Conservation (phyloP, 164 flowering plant species). For the Magnolia officinalis region DNA sequence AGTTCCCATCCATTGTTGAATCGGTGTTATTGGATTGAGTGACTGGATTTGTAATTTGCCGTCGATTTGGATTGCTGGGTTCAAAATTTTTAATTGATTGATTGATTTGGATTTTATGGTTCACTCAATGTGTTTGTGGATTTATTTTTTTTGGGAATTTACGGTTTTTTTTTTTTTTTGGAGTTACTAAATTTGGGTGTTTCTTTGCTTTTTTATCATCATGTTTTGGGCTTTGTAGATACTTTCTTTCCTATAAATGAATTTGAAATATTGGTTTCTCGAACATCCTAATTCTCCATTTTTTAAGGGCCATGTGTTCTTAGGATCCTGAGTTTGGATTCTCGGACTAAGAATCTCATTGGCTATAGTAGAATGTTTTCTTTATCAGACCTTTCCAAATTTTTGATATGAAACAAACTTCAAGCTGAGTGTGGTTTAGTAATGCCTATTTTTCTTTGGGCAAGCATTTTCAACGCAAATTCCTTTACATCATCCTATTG, state of each 20-base stretch:
- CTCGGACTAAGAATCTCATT: not conserved
- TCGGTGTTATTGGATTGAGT: not conserved
- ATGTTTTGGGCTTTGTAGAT: not conserved
- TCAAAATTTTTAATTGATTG: not conserved
- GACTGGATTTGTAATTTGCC: not conserved
- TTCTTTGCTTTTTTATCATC: no score
- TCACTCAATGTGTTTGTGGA: not conserved
- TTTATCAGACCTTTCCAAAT: no score
- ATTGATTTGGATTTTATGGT: not conserved
- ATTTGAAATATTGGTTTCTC: not conserved
- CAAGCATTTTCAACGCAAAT: not conserved
- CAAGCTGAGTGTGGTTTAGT: not conserved
- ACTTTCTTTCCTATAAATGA: not conserved
- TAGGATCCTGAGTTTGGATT: not conserved
- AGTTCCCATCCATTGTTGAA: not conserved
- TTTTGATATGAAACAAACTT: conserved; percentile 3
- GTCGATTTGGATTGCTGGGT: not conserved
- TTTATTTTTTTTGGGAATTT: no score
- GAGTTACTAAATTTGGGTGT: not conserved
- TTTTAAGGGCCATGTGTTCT: not conserved
- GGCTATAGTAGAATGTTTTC: not conserved
- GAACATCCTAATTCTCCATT: not conserved
- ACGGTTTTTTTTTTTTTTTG: not conserved
- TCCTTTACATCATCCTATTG: not conserved
- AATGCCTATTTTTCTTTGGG: not conserved